Base-by-base conservation (phyloP, 208 protist species). In the Crithidia expoeki region DNA sequence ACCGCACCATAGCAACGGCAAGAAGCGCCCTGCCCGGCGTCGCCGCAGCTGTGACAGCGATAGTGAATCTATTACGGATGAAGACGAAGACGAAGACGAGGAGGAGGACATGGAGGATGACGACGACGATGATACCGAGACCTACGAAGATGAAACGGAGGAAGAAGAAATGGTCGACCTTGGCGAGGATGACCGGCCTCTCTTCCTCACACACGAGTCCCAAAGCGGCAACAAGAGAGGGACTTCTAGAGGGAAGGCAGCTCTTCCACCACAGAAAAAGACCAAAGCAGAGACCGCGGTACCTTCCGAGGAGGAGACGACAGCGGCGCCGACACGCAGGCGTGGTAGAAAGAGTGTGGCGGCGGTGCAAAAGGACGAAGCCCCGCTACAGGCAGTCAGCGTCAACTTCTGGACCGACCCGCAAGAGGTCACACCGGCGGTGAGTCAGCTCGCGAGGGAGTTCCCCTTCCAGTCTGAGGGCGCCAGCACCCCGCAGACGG, bases 321-420 rank as follows among this genome's bases (percentile, higher is more conserved):
- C n/a, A n/a, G n/a, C n/a, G 1, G 27, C 40, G 34, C 16, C 49
- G 27, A 2, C 62, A 32, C 50, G 34, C 16, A 28, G 38, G 21
- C 34, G 28, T 40, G 36, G 50, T 4, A 23, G 34, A 19, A 52
- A 47, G 16, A n/a, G 21, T 7, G 75, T 57, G 25, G 62, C 53
- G 12, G 76, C 61, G 21, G 59, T 50, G 21, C 33, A 63, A 12
- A 42, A 57, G 2, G 33, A 63, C 5, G 47, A 56, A 23, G 4
- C 61, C 14, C 60, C 83, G 34, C 71, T 95, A 52, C 79, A 75
- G 60, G 73, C 78, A 2, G 64, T 81, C 17, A 84, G 85, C 56
- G 85, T 95, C 21, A 93, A 93, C 73, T 52, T 88, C 27, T 95
- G 86, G 86, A 78, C 83, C 2, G 90, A 95, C 44, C 73, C 67